Evolutionary conservation across 176 grass and related monocot species (phyloP), one percentile per base, ranked within the genome.

Genomic region (Triticum timopheevii): DNA sequence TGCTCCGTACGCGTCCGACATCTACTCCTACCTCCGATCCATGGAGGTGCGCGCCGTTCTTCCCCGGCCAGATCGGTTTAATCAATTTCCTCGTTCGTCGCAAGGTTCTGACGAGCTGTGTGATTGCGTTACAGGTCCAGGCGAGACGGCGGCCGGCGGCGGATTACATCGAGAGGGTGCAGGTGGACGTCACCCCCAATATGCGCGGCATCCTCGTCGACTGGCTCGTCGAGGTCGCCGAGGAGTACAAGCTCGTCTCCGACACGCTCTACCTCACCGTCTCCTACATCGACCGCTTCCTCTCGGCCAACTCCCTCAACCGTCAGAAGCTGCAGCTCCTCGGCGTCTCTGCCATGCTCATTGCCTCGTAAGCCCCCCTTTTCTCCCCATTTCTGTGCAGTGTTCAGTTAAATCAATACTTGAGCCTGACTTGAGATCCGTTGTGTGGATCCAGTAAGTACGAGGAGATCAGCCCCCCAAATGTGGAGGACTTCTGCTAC

Each of bases 221-320:
- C 87, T 98, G 93, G 96, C 84, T 98, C 79, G 91, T 95, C 13
- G 83, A 93, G 81, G 88, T 98, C 79, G 85, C 90, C 5, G 82
- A 91, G 84, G 93, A 95, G 86, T 93, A 90, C 76, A 91, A 87
- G 65, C 86, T 93, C 77, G 86, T 85, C 72, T 87, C 91, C 7
- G 91, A 95, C 84, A 95, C 91, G 52, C 86, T 95, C 40, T 95
- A 91, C 81, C 91, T 91, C 86, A 89, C 91, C 13, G 74, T 95
- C 69, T 89, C 91, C 0, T 93, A 91, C 84, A 85, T 95, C 65
- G 93, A 95, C 76, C 79, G 88, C 3, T 95, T 89, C 81, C 86
- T 95, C 49, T 92, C 91, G 4, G 10, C 27, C 71, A 86, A 87
- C 8, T 12, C 86, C 17, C 66, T 95, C 73, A 82, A 73, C 50